Base-by-base conservation (phyloP, 805 yeast genomes). In the Kodamaea restingae region DNA sequence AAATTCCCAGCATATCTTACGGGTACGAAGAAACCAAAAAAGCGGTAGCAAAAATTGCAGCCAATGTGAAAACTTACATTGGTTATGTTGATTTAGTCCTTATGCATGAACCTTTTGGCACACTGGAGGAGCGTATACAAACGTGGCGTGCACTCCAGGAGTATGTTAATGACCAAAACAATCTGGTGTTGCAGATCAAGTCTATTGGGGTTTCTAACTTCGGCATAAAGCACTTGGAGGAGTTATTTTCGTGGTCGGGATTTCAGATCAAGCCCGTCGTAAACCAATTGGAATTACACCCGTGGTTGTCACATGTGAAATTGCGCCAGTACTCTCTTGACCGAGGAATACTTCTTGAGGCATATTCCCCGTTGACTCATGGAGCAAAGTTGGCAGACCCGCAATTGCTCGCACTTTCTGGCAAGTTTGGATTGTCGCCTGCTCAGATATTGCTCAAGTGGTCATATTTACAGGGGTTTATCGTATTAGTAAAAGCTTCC, bases 241-340 rank as follows among this genome's bases (percentile, higher is more conserved):
- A 82, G 54, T 60, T 85, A 32, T 63, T 82, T 31, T 49, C 55
- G 2, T 79, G 85, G 82, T 71, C 71, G 3, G 51, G 56, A 1
- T 36, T 48, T 2, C 41, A 48, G 41, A 58, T 67, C 18, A 52
- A 55, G 38, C 65, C 95, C 0, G 86, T 81, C 0, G 81, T 84
- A 30, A 82, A 87, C 58, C 95, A 88, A 57, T 76, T 87, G 52
- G 95, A 86, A 59, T 71, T 86, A 37, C 85, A 87, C 43, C 95
- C 93, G 15, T 85, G 93, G 90, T 67, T 82, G 51, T 85, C 82
- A 63, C 69, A 84, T 50, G 62, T 70, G 39, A 79, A 80, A 37
- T 67, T 87, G 41, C 77, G 83, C 15, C 73, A 78, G 39, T 83
- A 65, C 60, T 79, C 84, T 55, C 65, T 69, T 22, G 53, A 67